Evolutionary conservation across 2,329 filamentous ascomycete genomes (phyloP).

Genomic region (Cytospora piceae): DNA sequence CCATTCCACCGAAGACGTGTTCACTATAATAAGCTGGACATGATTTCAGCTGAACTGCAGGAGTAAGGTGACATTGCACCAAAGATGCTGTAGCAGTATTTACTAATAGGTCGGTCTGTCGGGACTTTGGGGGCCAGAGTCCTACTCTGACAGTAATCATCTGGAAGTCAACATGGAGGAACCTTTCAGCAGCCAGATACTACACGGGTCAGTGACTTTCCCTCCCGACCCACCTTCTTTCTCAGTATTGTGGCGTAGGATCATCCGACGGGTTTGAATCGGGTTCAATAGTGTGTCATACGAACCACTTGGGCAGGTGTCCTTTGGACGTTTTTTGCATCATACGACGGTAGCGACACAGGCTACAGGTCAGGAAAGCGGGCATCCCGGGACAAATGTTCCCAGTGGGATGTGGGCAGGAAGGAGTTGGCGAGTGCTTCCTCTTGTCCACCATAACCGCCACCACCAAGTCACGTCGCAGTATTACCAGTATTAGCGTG

Average conservation of each 20-base stretch:
- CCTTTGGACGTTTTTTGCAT: too few relatives aligned
- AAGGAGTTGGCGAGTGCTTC: slow-evolving; percentile 13
- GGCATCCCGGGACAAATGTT: neutral
- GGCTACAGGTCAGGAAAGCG: neutral
- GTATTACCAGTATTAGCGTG: neutral
- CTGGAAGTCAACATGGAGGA: neutral
- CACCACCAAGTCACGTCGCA: slow-evolving; percentile 3
- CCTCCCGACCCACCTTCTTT: neutral
- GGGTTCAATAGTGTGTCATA: too few relatives aligned
- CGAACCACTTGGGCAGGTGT: too few relatives aligned
- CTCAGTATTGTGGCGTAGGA: neutral
- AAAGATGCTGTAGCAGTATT: neutral
- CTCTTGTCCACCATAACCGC: neutral
- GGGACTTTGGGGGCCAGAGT: neutral
- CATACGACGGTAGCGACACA: too few relatives aligned
- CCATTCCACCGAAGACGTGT: neutral
- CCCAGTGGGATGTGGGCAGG: neutral
- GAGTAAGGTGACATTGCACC: neutral
- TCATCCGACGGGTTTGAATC: too few relatives aligned
- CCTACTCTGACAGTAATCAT: neutral
- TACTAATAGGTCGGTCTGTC: neutral
- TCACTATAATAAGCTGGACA: neutral
- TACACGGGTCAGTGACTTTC: neutral
- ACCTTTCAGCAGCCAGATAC: neutral
- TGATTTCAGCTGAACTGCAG: neutral